phyloP scores from a whole-genome alignment of 495 filamentous ascomycete genomes.

The Talaromyces adpressus region DNA sequence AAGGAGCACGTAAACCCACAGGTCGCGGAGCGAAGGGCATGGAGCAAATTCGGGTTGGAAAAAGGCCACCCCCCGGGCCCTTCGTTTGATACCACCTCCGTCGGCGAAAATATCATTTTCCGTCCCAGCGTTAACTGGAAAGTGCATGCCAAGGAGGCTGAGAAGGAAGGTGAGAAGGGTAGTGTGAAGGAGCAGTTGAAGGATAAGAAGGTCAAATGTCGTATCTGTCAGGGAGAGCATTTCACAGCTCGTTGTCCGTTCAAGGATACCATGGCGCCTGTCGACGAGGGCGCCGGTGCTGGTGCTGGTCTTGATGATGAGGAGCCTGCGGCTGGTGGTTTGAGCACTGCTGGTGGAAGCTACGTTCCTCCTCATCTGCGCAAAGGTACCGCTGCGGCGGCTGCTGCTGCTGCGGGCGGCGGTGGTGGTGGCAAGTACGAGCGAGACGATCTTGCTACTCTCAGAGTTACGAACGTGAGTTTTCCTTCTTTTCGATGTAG shows the following conservation, averaged over 20 bases:
- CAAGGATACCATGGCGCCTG: conserved; percentile 74
- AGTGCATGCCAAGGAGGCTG: conserved; percentile 73
- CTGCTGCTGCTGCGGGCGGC: conserved; percentile 41
- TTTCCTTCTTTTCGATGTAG: conserved; percentile 9
- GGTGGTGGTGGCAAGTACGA: conserved; percentile 95
- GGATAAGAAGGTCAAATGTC: conserved; percentile 99
- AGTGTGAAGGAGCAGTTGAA: conserved; percentile 86
- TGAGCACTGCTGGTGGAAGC: conserved; percentile 63
- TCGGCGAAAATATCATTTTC: conserved; percentile 98
- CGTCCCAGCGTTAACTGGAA: conserved; percentile 84
- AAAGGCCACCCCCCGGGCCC: conserved; percentile 61
- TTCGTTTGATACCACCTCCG: conserved; percentile 76
- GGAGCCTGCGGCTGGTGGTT: conserved; percentile 43
- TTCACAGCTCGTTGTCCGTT: conserved; percentile 93
- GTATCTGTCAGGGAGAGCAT: conserved; percentile 97
- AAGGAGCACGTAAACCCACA: conserved; percentile 93
- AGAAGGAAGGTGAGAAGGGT: conserved; percentile 64
- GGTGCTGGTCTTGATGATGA: conserved; percentile 46
- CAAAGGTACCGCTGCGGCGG: conserved; percentile 44
- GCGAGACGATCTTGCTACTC: conserved; percentile 90
- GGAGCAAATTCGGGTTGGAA: conserved; percentile 90
- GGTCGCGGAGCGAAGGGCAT: conserved; percentile 84
- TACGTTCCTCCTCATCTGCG: conserved; percentile 92
- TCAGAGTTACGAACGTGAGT: conserved; percentile 94
- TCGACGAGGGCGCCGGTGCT: conserved; percentile 56